Evolutionary conservation across 2,329 filamentous ascomycete species (phyloP).

Genomic region (Penicillium digitatum): DNA sequence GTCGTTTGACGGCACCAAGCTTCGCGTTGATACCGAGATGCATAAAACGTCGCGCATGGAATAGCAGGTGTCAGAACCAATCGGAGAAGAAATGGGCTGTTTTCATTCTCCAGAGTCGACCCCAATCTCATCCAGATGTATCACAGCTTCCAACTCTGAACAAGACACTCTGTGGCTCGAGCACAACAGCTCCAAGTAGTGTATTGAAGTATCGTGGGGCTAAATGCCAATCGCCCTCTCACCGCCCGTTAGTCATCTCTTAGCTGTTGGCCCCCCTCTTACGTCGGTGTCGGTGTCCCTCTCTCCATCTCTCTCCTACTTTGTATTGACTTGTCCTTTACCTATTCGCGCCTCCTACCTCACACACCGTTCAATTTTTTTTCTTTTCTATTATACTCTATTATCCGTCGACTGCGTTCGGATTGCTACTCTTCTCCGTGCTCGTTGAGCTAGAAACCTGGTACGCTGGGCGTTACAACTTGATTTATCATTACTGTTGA

Average conservation of each 20-base stretch:
- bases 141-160: neutral
- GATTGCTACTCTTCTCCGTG: conserved; percentile 9
- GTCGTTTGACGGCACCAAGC: conserved; percentile 4
- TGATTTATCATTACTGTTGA: conserved; percentile 29
- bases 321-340: conserved; percentile 13
- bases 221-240: conserved; percentile 1
- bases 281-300: conserved; percentile 27
- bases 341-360: conserved; percentile 9
- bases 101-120: neutral
- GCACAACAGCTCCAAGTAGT: neutral
- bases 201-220: conserved; percentile 4
- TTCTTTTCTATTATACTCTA: conserved; percentile 5
- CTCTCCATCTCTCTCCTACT: conserved; percentile 9
- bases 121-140: neutral
- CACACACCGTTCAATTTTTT: conserved; percentile 5
- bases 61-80: neutral
- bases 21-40: conserved; percentile 15
- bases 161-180: neutral
- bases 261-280: conserved; percentile 26
- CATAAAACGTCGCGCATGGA: conserved; percentile 5
- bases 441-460: conserved; percentile 22
- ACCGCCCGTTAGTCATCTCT: conserved; percentile 10
- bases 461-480: conserved; percentile 29
- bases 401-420: conserved; percentile 9
- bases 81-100: neutral